These are phyloP conservation scores for Groenewaldozyma salmanticensis DNA, from an alignment of 805 yeast genomes.

Conservation along the genomic window DNA sequence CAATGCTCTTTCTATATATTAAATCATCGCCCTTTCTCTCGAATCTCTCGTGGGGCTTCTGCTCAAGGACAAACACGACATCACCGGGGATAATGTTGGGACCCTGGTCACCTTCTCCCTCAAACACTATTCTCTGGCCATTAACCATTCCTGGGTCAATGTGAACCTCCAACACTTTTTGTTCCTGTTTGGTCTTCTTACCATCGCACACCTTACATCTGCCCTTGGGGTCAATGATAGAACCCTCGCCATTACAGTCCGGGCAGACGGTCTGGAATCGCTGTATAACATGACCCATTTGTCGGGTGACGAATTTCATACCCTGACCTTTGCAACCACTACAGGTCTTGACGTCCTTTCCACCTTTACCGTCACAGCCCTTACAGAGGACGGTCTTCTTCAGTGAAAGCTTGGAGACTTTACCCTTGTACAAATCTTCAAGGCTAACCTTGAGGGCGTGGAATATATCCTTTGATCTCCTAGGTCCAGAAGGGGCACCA, in stretches of 20 bases:
- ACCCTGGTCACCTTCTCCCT: conserved; percentile 96
- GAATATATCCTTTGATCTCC: conserved; percentile 82
- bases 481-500: conserved; percentile 69
- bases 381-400: conserved; percentile 86
- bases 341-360: conserved; percentile 86
- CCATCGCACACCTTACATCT: conserved; percentile 83
- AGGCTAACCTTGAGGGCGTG: conserved; percentile 78
- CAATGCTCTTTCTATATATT: conserved; percentile 75
- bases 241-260: conserved; percentile 87
- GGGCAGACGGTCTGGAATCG: conserved; percentile 94
- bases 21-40: conserved; percentile 86
- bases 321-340: conserved; percentile 85
- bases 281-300: conserved; percentile 99
- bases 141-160: conserved; percentile 95
- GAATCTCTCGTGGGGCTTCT: conserved; percentile 76
- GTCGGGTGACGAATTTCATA: conserved; percentile 83
- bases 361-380: conserved; percentile 91
- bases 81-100: conserved; percentile 96
- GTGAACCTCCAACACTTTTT: conserved; percentile 89
- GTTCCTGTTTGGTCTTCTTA: conserved; percentile 70
- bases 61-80: conserved; percentile 83
- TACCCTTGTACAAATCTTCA: conserved; percentile 91
- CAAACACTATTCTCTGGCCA: conserved; percentile 82
- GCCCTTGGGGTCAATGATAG: conserved; percentile 75
- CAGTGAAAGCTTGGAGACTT: conserved; percentile 85